Evolutionary conservation across 2,329 filamentous ascomycete genomes (phyloP).

Genomic region (Arthrobotrys sphaeroides): DNA sequence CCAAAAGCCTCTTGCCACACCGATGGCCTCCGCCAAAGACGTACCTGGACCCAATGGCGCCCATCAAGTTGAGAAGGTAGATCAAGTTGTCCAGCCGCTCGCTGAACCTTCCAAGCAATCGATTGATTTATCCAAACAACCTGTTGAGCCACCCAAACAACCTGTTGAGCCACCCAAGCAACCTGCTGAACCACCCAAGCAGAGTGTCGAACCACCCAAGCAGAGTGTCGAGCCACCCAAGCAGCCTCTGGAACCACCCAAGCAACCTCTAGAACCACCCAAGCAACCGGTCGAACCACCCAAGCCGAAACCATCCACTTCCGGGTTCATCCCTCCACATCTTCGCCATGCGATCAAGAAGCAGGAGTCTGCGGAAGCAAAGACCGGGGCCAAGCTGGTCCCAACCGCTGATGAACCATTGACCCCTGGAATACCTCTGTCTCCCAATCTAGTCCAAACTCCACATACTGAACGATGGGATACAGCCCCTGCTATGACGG

Average conservation of each 20-base stretch:
- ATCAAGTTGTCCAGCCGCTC: background rate
- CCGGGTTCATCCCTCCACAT: slow-evolving; percentile 33
- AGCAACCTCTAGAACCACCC: background rate
- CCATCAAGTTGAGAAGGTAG: background rate
- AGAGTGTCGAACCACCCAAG: background rate
- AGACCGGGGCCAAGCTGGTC: background rate
- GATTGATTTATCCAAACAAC: background rate
- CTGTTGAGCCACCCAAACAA: background rate
- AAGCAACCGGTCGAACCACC: background rate
- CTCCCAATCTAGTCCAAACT: background rate
- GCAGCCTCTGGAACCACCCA: background rate
- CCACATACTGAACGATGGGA: background rate
- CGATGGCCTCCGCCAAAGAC: slow-evolving; percentile 49
- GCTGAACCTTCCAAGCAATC: background rate
- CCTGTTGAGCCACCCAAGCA: background rate
- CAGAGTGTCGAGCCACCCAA: background rate
- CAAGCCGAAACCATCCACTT: background rate
- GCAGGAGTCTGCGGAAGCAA: background rate
- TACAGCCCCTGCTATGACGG: background rate
- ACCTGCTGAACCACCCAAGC: background rate
- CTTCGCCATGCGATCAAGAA: slow-evolving; percentile 22
- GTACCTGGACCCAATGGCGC: background rate
- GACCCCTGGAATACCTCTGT: background rate
- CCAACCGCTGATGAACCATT: background rate
- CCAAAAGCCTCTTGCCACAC: slow-evolving; percentile 13